Conservation (phyloP, 495 filamentous ascomycete species). For the Bacidia rubella region DNA sequence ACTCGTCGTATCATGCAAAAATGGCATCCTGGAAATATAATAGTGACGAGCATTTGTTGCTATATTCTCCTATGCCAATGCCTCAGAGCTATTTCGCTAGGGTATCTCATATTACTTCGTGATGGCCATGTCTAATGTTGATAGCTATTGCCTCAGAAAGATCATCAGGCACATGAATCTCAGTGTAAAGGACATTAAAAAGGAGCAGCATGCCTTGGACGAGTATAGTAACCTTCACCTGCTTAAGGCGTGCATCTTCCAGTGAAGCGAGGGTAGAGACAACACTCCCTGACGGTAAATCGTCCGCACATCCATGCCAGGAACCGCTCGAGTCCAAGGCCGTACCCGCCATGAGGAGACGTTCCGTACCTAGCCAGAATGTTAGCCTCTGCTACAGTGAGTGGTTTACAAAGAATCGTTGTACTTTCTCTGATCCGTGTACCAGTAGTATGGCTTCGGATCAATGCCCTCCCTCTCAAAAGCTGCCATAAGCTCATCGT, state of each 20-base stretch:
- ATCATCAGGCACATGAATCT: too few relatives aligned
- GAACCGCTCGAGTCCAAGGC: constrained; percentile 89
- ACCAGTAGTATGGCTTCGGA: constrained; percentile 91
- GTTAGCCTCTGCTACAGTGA: constrained; percentile 5
- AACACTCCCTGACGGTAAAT: constrained; percentile 80
- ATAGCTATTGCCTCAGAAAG: too few relatives aligned
- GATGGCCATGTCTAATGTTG: too few relatives aligned
- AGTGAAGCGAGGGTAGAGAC: constrained; percentile 87
- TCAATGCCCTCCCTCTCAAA: constrained; percentile 81
- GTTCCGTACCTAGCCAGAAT: constrained; percentile 63
- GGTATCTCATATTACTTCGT: too few relatives aligned
- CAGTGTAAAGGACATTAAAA: too few relatives aligned
- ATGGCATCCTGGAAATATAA: too few relatives aligned
- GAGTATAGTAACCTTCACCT: too few relatives aligned
- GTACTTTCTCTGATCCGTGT: constrained; percentile 94
- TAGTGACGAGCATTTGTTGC: too few relatives aligned
- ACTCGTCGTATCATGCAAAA: too few relatives aligned
- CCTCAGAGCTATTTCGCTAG: too few relatives aligned
- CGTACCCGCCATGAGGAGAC: constrained; percentile 89
- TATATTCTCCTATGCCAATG: too few relatives aligned
- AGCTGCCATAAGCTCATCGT: constrained; percentile 81
- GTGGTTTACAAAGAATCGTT: constrained; percentile 25
- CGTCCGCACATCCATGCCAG: constrained; percentile 90
- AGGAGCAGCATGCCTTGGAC: too few relatives aligned
- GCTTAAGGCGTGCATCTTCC: constrained; percentile 84